Evolutionary conservation across 306 rosid species (phyloP).

Genomic region (Glycine tomentella): DNA sequence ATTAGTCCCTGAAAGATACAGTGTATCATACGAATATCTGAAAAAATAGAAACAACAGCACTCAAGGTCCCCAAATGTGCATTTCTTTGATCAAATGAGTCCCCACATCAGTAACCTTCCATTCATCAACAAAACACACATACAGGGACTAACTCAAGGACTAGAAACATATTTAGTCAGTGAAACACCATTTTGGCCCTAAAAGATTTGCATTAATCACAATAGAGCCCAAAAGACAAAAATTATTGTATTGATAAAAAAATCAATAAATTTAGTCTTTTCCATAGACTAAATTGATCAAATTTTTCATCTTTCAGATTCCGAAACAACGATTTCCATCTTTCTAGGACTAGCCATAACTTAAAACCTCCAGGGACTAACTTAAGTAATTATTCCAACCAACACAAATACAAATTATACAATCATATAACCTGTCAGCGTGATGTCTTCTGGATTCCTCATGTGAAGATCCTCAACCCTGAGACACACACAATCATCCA

Average conservation of each 20-base stretch:
- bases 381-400: not conserved
- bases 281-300: too few relatives aligned
- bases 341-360: not conserved
- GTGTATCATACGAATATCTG: too few relatives aligned
- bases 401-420: not conserved
- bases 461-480: conserved; percentile 68
- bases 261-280: not conserved
- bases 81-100: not conserved
- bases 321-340: too few relatives aligned
- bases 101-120: not conserved
- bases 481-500: conserved; percentile 35
- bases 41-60: not conserved
- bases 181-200: not conserved
- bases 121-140: not conserved
- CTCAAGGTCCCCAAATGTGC: not conserved
- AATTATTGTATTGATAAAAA: not conserved
- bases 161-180: not conserved
- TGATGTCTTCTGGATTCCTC: conserved; percentile 72
- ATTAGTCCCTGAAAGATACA: not conserved
- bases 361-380: not conserved
- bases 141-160: not conserved
- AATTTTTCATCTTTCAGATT: not conserved
- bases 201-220: not conserved
- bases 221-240: not conserved
- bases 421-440: conserved; percentile 61